Conservation (phyloP, 192 early-diverging fungal species). For the Paraglomus brasilianum region DNA sequence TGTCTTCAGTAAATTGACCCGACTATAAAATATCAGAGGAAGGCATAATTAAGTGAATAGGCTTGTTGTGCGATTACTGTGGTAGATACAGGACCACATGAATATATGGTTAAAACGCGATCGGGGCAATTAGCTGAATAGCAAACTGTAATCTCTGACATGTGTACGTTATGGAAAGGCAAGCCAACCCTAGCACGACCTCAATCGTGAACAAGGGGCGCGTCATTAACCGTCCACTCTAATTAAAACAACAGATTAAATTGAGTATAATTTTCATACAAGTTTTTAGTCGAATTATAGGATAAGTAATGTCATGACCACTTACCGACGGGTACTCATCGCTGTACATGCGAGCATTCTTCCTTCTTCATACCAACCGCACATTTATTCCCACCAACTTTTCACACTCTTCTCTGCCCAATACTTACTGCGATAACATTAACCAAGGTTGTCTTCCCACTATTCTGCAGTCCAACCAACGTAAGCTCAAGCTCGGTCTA, state of each 20-base stretch:
- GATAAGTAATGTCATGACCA: not conserved
- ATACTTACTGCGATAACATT: conserved; percentile 79
- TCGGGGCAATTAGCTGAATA: not conserved
- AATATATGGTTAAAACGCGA: conserved; percentile 16
- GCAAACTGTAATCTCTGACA: not conserved
- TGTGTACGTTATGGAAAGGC: not conserved
- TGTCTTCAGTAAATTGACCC: conserved; percentile 80
- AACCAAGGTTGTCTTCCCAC: conserved; percentile 83
- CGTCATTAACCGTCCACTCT: not conserved
- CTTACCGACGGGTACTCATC: not conserved
- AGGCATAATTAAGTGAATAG: not conserved
- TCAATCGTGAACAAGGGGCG: no score
- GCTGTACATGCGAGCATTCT: no score
- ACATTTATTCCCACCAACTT: not conserved
- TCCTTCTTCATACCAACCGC: not conserved
- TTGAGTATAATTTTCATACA: not conserved
- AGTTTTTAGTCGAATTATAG: not conserved
- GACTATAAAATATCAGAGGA: conserved; percentile 41
- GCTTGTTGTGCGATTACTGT: not conserved
- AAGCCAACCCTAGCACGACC: not conserved
- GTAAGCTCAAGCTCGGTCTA: conserved; percentile 87
- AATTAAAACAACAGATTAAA: not conserved
- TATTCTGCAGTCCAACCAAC: conserved; percentile 83
- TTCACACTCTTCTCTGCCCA: not conserved
- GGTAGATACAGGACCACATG: conserved; percentile 7